Evolutionary conservation across 352 stramenopile species (phyloP), one percentile per base, ranked within the genome.

Genomic region (Phytophthora europaea): DNA sequence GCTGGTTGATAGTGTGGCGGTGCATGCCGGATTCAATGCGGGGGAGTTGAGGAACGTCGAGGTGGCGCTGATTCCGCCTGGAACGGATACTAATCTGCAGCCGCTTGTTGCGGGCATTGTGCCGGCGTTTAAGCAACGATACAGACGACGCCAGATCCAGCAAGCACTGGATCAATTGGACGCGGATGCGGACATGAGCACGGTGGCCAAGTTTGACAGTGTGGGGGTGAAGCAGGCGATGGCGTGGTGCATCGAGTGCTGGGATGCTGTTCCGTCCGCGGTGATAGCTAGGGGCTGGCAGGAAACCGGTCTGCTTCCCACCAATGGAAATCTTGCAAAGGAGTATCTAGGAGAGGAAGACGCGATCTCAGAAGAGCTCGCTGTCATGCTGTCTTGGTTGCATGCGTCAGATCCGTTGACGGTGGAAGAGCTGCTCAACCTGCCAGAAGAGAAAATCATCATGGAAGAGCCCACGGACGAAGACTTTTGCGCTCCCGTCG

Each of bases 141-240:
- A 81, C 16, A 57, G 74, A 54, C 66, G 59, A 59, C 74, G 65
- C 3, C 74, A 81, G 65, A 70, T 81, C 20, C 70, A 81, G 33
- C 28, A 76, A 16, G 70, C 52, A 0, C 53, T 78, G 16, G 70
- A 81, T 26, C 71, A 73, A 6, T 20, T 81, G 3, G 70, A 81
- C 20, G 71, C 70, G 13, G 66, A 78, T 9, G 59, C 60, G 16
- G 52, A 70, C 20, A 38, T 70, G 60, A 71, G 48, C 36, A 67
- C 65, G 9, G 36, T 33, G 16, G 65, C 55, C 6, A 71, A 70
- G 43, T 67, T 75, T 53, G 57, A 80, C 50, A 70, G 45, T 31
- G 63, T 80, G 23, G 54, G 65, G 15, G 61, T 76, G 12, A 66
- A 55, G 43, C 70, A 78, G 45, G 74, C 70, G 7, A 8, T 81